A percentile compares a stretch with the other conserved stretches of the same genome.
These are phyloP conservation scores for Yarrowia sp. DNA, from an alignment of 805 yeast genomes.

Conservation along the genomic window DNA sequence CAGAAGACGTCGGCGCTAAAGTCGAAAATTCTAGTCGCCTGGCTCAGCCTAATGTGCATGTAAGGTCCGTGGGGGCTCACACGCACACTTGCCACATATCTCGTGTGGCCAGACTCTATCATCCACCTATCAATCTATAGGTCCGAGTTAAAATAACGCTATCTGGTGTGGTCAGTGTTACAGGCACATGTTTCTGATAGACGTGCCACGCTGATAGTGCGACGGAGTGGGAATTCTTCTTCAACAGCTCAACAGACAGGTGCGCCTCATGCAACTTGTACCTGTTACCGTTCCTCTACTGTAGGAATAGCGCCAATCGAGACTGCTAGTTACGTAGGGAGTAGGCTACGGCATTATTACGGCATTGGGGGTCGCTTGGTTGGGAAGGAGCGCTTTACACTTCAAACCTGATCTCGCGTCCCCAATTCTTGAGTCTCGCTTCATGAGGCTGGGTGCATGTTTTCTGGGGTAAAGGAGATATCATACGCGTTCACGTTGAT, in stretches of 20 bases:
- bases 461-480: too few relatives aligned
- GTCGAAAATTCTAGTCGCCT: neutral
- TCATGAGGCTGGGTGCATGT: too few relatives aligned
- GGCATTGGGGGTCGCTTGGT: too few relatives aligned
- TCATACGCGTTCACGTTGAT: too few relatives aligned
- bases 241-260: neutral
- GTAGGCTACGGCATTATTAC: too few relatives aligned
- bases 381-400: too few relatives aligned
- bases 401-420: too few relatives aligned
- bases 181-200: too few relatives aligned
- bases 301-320: neutral
- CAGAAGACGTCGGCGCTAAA: neutral
- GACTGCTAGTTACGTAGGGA: neutral
- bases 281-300: neutral
- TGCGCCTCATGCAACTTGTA: neutral
- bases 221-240: too few relatives aligned
- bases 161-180: too few relatives aligned
- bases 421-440: too few relatives aligned
- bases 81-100: neutral
- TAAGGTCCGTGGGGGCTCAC: conserved; percentile 13
- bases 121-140: neutral
- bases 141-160: neutral
- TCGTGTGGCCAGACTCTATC: neutral
- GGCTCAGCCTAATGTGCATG: neutral
- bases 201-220: too few relatives aligned